phyloP scores from a whole-genome alignment of 371 early-diverging fungal genomes.

The Mucor indicus region DNA sequence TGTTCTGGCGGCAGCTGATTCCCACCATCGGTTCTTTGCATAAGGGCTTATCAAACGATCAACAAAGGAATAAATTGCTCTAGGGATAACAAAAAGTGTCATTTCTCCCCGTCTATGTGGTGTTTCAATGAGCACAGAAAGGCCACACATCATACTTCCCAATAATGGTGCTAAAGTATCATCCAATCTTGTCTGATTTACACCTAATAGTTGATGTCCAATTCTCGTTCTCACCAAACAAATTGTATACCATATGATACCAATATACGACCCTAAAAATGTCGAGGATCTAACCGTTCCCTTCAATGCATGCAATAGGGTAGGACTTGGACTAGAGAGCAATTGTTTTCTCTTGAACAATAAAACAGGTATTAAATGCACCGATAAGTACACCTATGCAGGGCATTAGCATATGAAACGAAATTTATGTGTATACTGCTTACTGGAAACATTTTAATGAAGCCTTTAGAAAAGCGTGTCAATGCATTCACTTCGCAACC shows the following conservation, averaged over 20 bases:
- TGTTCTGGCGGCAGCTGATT: slow-evolving; percentile 21
- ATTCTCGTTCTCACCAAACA: slow-evolving; percentile 55
- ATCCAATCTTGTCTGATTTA: slow-evolving; percentile 37
- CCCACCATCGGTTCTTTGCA: slow-evolving; percentile 38
- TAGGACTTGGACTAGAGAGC: slow-evolving; percentile 26
- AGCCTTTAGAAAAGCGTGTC: slow-evolving; percentile 42
- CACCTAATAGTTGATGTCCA: slow-evolving; percentile 39
- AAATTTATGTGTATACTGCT: neutral
- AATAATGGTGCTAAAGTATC: slow-evolving; percentile 49
- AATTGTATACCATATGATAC: slow-evolving; percentile 58
- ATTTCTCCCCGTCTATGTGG: slow-evolving; percentile 62
- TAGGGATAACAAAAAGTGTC: slow-evolving; percentile 60
- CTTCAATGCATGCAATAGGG: slow-evolving; percentile 39
- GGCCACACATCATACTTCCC: slow-evolving; percentile 58
- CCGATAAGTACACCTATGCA: slow-evolving; percentile 53
- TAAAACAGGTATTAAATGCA: slow-evolving; percentile 57
- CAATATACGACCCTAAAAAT: slow-evolving; percentile 60
- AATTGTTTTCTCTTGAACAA: slow-evolving; percentile 48
- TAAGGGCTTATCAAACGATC: slow-evolving; percentile 46
- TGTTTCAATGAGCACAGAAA: slow-evolving; percentile 59
- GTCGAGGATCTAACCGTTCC: slow-evolving; percentile 56
- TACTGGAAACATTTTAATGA: slow-evolving; percentile 45
- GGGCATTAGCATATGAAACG: neutral
- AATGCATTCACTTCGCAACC: slow-evolving; percentile 44
- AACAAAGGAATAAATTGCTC: slow-evolving; percentile 54